Percentiles rank a stretch among this genome's conserved stretches.
phyloP scores from a whole-genome alignment of 805 yeast species.

The Kazachstania taianensis region DNA sequence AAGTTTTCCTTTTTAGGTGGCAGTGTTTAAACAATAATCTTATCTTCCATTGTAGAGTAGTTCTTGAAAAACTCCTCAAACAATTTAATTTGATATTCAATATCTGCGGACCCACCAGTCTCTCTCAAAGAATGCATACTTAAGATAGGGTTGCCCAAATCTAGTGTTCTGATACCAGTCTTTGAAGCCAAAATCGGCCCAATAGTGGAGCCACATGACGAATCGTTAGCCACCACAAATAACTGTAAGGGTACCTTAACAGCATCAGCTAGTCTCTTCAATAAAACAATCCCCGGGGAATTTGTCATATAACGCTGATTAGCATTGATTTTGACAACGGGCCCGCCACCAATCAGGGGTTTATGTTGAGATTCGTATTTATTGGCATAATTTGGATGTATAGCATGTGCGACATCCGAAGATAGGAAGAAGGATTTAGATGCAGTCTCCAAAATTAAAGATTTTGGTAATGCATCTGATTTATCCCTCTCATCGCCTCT shows the following conservation, averaged over 20 bases:
- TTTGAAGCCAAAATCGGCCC: constrained; percentile 89
- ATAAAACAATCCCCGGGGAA: constrained; percentile 73
- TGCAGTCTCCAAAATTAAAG: constrained; percentile 44
- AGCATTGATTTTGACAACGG: constrained; percentile 88
- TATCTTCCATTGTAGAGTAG: constrained; percentile 34
- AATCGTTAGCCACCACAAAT: constrained; percentile 86
- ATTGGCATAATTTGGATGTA: constrained; percentile 81
- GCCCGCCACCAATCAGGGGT: constrained; percentile 80
- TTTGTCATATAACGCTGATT: constrained; percentile 94
- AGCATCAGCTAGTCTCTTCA: constrained; percentile 59
- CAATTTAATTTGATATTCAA: constrained; percentile 49
- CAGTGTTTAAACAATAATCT: constrained; percentile 29
- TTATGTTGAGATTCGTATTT: constrained; percentile 70
- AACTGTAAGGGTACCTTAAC: constrained; percentile 77
- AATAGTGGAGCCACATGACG: constrained; percentile 93
- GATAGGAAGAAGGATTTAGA: constrained; percentile 80
- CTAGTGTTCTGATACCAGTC: constrained; percentile 78
- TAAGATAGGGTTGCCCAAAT: constrained; percentile 83
- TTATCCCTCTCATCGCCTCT: constrained; percentile 32
- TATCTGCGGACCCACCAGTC: constrained; percentile 74
- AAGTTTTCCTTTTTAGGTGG: too few species aligned
- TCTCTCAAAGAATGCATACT: constrained; percentile 93
- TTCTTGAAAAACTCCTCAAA: constrained; percentile 53
- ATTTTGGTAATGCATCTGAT: constrained; percentile 20
- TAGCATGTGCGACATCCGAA: constrained; percentile 95